A percentile compares a stretch with the other conserved stretches of the same genome.
phyloP scores from a whole-genome alignment of 768 basidiomycete genomes.

The Pleurotus sapidus region DNA sequence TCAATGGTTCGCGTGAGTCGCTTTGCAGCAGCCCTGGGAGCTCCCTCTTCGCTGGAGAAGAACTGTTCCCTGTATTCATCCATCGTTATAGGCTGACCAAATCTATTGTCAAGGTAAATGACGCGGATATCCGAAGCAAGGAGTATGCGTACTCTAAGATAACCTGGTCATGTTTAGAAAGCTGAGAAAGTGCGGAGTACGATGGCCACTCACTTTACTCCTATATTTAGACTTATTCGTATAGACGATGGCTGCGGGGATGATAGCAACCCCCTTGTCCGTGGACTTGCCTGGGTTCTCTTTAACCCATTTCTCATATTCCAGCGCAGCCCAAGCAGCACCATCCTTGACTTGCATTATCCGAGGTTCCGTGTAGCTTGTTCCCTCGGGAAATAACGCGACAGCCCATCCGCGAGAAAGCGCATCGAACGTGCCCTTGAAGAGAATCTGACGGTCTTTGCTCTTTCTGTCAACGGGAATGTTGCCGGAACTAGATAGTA shows the following conservation, averaged over 20 bases:
- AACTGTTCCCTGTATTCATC: slow-evolving; percentile 77
- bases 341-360: slow-evolving; percentile 95
- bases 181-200: slow-evolving; percentile 6
- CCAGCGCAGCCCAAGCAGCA: slow-evolving; percentile 91
- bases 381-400: slow-evolving; percentile 93
- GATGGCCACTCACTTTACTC: slow-evolving; percentile 62
- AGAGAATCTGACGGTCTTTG: slow-evolving; percentile 86
- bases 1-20: slow-evolving; percentile 76
- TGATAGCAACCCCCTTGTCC: slow-evolving; percentile 50
- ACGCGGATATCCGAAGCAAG: slow-evolving; percentile 10
- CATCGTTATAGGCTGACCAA: slow-evolving; percentile 77
- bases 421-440: slow-evolving; percentile 86
- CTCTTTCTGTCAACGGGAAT: slow-evolving; percentile 96
- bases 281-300: slow-evolving; percentile 47
- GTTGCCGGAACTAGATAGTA: slow-evolving; percentile 90
- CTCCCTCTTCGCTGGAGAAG: slow-evolving; percentile 62
- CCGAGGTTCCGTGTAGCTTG: slow-evolving; percentile 88
- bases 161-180: slow-evolving; percentile 37
- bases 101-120: slow-evolving; percentile 44
- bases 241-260: slow-evolving; percentile 90
- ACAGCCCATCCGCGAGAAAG: slow-evolving; percentile 79
- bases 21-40: slow-evolving; percentile 80
- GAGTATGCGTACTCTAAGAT: slow-evolving; percentile 61
- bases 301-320: slow-evolving; percentile 79
- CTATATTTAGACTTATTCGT: slow-evolving; percentile 96